These are phyloP conservation scores for Kappamyces sp. DNA, from an alignment of 192 early-diverging fungal species.

Conservation along the genomic window DNA sequence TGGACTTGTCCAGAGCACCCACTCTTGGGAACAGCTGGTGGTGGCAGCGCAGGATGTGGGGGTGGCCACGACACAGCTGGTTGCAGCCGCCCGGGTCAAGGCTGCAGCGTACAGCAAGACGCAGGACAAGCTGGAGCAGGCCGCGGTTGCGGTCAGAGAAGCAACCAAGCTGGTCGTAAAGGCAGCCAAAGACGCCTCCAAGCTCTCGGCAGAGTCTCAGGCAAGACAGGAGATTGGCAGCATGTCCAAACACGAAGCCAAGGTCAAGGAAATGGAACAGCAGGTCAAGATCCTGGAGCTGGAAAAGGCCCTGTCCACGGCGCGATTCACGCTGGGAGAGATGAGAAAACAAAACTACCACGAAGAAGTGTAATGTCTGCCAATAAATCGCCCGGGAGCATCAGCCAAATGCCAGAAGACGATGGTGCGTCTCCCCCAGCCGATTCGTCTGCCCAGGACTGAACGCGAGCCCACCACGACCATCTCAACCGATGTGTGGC, in stretches of 20 bases:
- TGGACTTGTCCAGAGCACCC: conserved; percentile 85
- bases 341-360: conserved; percentile 80
- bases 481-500: too few species aligned
- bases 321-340: conserved; percentile 82
- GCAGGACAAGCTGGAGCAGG: conserved; percentile 88
- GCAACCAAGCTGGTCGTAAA: conserved; percentile 85
- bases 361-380: conserved; percentile 20
- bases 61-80: conserved; percentile 93
- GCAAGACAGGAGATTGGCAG: conserved; percentile 61
- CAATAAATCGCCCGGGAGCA: too few species aligned
- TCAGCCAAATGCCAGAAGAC: too few species aligned
- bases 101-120: conserved; percentile 85
- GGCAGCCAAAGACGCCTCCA: conserved; percentile 79
- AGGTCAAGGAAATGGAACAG: conserved; percentile 95
- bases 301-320: conserved; percentile 83
- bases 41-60: conserved; percentile 97
- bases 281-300: conserved; percentile 94
- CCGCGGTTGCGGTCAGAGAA: conserved; percentile 88
- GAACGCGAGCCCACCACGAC: too few species aligned
- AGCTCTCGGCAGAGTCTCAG: conserved; percentile 41
- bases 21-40: conserved; percentile 88
- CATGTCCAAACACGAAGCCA: conserved; percentile 87
- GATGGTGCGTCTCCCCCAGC: too few species aligned
- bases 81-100: conserved; percentile 94
- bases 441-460: too few species aligned